Evolutionary conservation across 2,329 filamentous ascomycete genomes (phyloP).

Genomic region (Rhinocladiella mackenziei): DNA sequence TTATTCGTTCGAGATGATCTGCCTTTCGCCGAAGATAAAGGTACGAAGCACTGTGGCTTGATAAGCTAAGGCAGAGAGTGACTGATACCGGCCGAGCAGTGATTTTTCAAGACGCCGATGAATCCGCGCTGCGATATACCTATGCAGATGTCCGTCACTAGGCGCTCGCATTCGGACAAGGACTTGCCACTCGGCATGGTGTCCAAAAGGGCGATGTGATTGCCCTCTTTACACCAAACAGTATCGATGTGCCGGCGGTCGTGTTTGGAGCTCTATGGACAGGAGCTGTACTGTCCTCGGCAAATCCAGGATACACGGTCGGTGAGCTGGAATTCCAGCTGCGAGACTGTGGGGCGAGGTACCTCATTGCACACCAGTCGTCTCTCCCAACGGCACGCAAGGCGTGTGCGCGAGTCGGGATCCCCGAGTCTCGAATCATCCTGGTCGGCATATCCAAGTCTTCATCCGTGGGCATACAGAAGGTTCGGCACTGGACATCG

Average conservation of each 20-base stretch:
- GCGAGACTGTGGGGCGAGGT: conserved; percentile 49
- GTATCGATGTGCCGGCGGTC: conserved; percentile 72
- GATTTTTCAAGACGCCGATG: too few species aligned
- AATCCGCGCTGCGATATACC: too few species aligned
- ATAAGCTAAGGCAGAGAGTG: too few species aligned
- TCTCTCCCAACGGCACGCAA: background rate
- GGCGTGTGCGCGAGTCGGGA: background rate
- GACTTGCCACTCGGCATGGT: too few species aligned
- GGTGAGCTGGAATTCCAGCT: conserved; percentile 82
- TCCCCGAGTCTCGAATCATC: background rate
- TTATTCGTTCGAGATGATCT: too few species aligned
- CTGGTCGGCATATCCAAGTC: background rate
- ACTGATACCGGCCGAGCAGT: too few species aligned
- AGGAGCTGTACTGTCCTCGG: conserved; percentile 74
- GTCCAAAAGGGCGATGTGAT: conserved; percentile 80
- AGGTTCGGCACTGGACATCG: background rate
- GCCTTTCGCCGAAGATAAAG: too few species aligned
- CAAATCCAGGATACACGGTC: conserved; percentile 79
- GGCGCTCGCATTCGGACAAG: too few species aligned
- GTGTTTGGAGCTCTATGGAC: conserved; percentile 79
- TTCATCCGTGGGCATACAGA: background rate
- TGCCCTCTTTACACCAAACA: conserved; percentile 77
- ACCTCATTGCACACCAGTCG: background rate
- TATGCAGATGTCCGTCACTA: too few species aligned
- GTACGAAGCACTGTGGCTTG: too few species aligned